These are phyloP conservation scores for Trypanosoma mega DNA, from an alignment of 208 protist genomes.

Conservation along the genomic window DNA sequence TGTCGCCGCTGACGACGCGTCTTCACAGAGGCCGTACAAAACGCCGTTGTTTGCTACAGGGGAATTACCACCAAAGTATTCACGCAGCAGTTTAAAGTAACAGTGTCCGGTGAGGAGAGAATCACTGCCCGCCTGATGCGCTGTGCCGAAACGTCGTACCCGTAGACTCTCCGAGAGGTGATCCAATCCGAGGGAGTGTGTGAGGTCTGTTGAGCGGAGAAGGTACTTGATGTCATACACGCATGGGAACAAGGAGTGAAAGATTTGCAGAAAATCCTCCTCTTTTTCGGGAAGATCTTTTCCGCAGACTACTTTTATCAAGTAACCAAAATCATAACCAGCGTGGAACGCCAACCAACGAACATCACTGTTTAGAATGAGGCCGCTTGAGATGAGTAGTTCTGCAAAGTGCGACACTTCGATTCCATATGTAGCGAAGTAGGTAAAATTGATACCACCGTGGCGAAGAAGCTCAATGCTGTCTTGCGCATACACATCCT, in stretches of 20 bases:
- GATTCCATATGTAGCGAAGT: conserved; percentile 94
- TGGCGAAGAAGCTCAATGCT: conserved; percentile 96
- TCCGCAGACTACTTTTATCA: conserved; percentile 96
- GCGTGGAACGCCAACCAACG: conserved; percentile 98
- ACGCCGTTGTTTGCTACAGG: conserved; percentile 87
- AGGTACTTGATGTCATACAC: conserved; percentile 99
- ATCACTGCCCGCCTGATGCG: conserved; percentile 96
- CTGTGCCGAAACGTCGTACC: conserved; percentile 91
- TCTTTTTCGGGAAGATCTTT: conserved; percentile 95
- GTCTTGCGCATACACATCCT: conserved; percentile 98
- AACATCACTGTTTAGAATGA: conserved; percentile 95
- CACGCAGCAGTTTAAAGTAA: conserved; percentile 96
- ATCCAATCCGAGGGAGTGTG: conserved; percentile 95
- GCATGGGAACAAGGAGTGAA: conserved; percentile 96
- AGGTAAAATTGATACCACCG: conserved; percentile 98
- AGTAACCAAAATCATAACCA: conserved; percentile 99
- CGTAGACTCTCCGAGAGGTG: conserved; percentile 95
- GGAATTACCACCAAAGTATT: conserved; percentile 84
- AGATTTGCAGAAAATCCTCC: conserved; percentile 95
- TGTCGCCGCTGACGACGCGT: conserved; percentile 72
- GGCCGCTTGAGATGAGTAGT: conserved; percentile 95
- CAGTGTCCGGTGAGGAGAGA: conserved; percentile 97
- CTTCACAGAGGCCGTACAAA: conserved; percentile 95
- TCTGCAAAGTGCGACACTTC: conserved; percentile 97
- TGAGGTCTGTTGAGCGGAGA: conserved; percentile 92